Percentiles rank a stretch among this genome's conserved stretches.
Evolutionary conservation across 495 filamentous ascomycete genomes (phyloP).

Genomic region (Hyaloscypha finlandica): DNA sequence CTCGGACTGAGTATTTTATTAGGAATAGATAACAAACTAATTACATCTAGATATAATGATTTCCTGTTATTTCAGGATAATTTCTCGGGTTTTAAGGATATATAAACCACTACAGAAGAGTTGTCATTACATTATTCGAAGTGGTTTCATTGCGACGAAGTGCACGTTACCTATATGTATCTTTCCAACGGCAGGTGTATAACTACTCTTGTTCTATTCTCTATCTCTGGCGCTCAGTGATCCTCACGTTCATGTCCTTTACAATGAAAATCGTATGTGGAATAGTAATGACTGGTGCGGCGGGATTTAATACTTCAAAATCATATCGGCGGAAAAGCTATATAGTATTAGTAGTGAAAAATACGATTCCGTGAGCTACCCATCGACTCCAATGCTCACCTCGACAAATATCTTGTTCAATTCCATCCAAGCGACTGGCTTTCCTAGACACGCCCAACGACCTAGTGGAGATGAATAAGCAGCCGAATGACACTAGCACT

Average conservation of each 20-base stretch:
- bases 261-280: conserved; percentile 1
- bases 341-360: conserved; percentile 1
- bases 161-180: not conserved
- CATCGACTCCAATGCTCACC: conserved; percentile 35
- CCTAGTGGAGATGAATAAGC: not conserved
- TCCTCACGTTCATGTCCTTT: not conserved
- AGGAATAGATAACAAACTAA: not conserved
- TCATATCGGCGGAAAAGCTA: conserved; percentile 1
- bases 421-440: conserved; percentile 45
- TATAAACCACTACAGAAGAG: not conserved
- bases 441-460: conserved; percentile 40
- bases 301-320: conserved; percentile 1
- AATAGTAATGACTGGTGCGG: not conserved
- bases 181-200: conserved; percentile 1
- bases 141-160: conserved; percentile 2
- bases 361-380: not conserved
- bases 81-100: conserved; percentile 1
- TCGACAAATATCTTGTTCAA: conserved; percentile 56
- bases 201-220: conserved; percentile 2
- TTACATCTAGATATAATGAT: not conserved
- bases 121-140: not conserved
- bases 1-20: conserved; percentile 1
- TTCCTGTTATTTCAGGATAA: not conserved
- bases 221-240: conserved; percentile 1
- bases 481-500: conserved; percentile 1